A percentile compares a stretch with the other conserved stretches of the same genome.
These are phyloP conservation scores for Baudoinia panamericana DNA, from an alignment of 495 filamentous ascomycete species.

Conservation along the genomic window DNA sequence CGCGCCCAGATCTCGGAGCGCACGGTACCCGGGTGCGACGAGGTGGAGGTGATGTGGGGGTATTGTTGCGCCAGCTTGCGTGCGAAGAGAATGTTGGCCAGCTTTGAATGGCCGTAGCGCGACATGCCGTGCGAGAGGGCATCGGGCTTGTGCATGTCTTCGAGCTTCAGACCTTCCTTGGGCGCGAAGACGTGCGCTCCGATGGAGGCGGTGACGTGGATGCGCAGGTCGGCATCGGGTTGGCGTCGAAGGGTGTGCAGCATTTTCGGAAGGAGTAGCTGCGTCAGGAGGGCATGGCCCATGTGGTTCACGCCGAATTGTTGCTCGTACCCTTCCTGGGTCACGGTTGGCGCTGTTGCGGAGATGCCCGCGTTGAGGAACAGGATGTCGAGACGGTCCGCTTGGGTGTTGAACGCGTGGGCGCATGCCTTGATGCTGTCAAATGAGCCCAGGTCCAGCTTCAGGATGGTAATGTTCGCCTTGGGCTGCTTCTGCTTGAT, in stretches of 20 bases:
- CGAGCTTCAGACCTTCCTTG: slow-evolving; percentile 17
- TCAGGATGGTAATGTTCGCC: slow-evolving; percentile 37
- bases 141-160: slow-evolving; percentile 22
- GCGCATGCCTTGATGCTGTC: slow-evolving; percentile 39
- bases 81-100: slow-evolving; percentile 56
- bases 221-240: slow-evolving; percentile 31
- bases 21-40: slow-evolving; percentile 37
- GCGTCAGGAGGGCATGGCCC: slow-evolving; percentile 52
- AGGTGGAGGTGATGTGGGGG: slow-evolving; percentile 29
- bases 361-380: slow-evolving; percentile 63
- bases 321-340: slow-evolving; percentile 54
- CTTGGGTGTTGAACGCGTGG: slow-evolving; percentile 33
- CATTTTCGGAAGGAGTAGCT: slow-evolving; percentile 48
- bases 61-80: slow-evolving; percentile 44
- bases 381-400: slow-evolving; percentile 39
- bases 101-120: slow-evolving; percentile 54
- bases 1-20: slow-evolving; percentile 23
- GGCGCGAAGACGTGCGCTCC: slow-evolving; percentile 26
- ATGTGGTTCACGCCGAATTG: slow-evolving; percentile 64
- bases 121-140: too few relatives aligned
- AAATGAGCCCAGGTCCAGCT: slow-evolving; percentile 41
- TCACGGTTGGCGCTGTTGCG: slow-evolving; percentile 35
- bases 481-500: slow-evolving; percentile 36
- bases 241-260: slow-evolving; percentile 36
- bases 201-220: slow-evolving; percentile 39